Conservation (phyloP, 2,329 filamentous ascomycete species). For the Fusarium sp. region DNA sequence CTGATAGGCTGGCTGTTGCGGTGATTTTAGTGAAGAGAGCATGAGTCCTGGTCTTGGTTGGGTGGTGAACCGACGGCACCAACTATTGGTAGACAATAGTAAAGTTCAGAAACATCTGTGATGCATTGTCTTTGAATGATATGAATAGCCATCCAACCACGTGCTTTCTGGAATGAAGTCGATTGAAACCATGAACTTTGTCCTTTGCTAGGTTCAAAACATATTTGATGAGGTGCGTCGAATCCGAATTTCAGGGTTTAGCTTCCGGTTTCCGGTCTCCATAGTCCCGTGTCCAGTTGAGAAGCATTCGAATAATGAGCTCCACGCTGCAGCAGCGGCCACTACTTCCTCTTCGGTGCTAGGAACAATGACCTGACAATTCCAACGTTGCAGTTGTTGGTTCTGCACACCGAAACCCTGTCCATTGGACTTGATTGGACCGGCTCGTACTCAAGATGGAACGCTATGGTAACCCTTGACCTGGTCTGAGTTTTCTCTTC, state of each 20-base stretch:
- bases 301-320: background rate
- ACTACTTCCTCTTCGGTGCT: background rate
- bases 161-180: background rate
- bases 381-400: background rate
- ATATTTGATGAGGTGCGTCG: too few relatives aligned
- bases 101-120: background rate
- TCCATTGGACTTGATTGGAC: background rate
- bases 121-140: background rate
- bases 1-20: background rate
- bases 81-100: background rate
- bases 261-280: background rate
- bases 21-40: constrained; percentile 2
- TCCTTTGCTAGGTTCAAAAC: too few relatives aligned
- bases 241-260: too few relatives aligned
- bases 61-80: accelerated
- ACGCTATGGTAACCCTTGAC: background rate
- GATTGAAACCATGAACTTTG: background rate
- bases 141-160: background rate
- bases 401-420: background rate
- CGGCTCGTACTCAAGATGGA: background rate
- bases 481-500: background rate
- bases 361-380: background rate
- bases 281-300: background rate
- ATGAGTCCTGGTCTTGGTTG: background rate
- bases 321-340: background rate